These are phyloP conservation scores for Hypoxylon sp. DNA, from an alignment of 2,329 filamentous ascomycete species.

Conservation along the genomic window DNA sequence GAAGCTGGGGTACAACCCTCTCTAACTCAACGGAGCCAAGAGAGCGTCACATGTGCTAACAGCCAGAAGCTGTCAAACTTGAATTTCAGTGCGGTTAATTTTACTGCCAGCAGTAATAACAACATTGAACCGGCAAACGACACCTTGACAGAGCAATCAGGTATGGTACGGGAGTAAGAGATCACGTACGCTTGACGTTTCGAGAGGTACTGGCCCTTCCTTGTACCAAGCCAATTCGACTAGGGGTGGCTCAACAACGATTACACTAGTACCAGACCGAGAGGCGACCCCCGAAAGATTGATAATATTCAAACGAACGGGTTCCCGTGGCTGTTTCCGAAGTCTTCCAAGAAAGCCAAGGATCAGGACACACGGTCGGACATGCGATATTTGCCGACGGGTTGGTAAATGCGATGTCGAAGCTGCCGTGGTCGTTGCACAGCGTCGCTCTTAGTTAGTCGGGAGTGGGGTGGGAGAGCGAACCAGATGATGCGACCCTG, in stretches of 20 bases:
- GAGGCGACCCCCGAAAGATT: conserved; percentile 24
- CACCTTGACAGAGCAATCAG: conserved; percentile 51
- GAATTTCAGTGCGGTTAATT: conserved; percentile 46
- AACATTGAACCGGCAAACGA: conserved; percentile 33
- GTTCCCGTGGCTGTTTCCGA: conserved; percentile 32
- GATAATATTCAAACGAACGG: conserved; percentile 38
- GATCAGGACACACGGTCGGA: conserved; percentile 28
- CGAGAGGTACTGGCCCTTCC: conserved; percentile 55
- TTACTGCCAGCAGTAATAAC: conserved; percentile 46
- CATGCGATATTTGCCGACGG: conserved; percentile 32
- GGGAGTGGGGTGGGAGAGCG: conserved; percentile 46
- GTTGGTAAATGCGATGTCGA: conserved; percentile 41
- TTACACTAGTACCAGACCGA: conserved; percentile 40
- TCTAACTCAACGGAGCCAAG: conserved; percentile 26
- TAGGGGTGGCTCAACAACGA: conserved; percentile 22
- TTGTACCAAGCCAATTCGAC: conserved; percentile 42
- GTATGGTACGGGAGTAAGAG: conserved; percentile 53
- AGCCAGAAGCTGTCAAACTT: conserved; percentile 27
- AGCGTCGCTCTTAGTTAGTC: conserved; percentile 48
- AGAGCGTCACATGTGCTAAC: conserved; percentile 27
- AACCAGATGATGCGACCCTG: conserved; percentile 42
- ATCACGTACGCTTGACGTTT: conserved; percentile 63
- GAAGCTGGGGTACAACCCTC: conserved; percentile 23
- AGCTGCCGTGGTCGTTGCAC: conserved; percentile 44
- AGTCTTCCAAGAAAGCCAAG: conserved; percentile 40